Percentiles rank a stretch among this genome's conserved stretches.
These are phyloP conservation scores for Saccharomyces pastorianus DNA, from an alignment of 1,139 yeast species.

Conservation along the genomic window DNA sequence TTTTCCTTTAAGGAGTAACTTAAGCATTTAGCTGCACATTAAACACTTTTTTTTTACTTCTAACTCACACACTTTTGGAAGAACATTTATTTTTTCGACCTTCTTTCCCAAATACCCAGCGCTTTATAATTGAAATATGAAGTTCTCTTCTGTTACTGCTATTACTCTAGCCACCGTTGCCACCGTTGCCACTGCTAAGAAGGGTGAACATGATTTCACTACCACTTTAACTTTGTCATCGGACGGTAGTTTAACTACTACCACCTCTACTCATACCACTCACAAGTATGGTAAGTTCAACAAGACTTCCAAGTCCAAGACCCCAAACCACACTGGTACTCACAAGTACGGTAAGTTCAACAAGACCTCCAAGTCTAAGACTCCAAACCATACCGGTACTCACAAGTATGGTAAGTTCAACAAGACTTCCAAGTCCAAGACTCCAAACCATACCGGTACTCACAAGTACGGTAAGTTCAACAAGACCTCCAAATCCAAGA, in stretches of 20 bases:
- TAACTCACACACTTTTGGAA: neutral
- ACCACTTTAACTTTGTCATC: constrained; percentile 19
- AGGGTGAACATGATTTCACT: constrained; percentile 13
- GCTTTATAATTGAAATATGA: constrained; percentile 27
- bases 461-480: constrained; percentile 42
- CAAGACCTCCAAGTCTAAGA: constrained; percentile 37
- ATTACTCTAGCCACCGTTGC: constrained; percentile 31
- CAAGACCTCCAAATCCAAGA: constrained; percentile 36
- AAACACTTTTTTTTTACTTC: neutral
- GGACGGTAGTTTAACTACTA: constrained; percentile 15
- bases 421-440: constrained; percentile 26
- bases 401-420: constrained; percentile 39
- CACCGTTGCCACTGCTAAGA: constrained; percentile 24
- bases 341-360: constrained; percentile 46
- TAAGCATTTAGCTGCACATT: neutral
- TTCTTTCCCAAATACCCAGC: neutral
- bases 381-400: constrained; percentile 35
- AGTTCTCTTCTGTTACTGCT: constrained; percentile 32
- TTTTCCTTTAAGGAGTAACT: constrained; percentile 1
- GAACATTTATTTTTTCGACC: neutral
- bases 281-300: constrained; percentile 45
- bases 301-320: constrained; percentile 37
- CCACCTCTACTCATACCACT: constrained; percentile 35
- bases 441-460: constrained; percentile 34
- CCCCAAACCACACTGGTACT: constrained; percentile 35